A percentile compares a stretch with the other conserved stretches of the same genome.
phyloP scores from a whole-genome alignment of 2,329 filamentous ascomycete species.

The Talaromyces marneffei region DNA sequence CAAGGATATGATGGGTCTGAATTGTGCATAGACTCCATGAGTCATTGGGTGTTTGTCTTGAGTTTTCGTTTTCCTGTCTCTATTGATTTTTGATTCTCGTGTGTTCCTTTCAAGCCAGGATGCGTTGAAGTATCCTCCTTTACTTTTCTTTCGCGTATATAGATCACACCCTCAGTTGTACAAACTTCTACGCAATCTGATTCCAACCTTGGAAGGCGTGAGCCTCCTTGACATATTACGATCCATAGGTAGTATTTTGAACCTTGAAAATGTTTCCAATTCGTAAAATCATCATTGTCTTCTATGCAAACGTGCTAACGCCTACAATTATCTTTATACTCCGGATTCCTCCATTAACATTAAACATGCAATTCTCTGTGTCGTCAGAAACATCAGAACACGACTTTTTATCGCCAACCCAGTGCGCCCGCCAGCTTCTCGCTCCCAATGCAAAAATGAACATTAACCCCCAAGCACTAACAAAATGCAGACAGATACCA shows the following conservation, averaged over 20 bases:
- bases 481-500: neutral
- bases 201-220: neutral
- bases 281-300: neutral
- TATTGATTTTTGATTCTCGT: neutral
- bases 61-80: neutral
- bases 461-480: neutral
- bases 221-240: neutral
- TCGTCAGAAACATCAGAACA: too few species aligned
- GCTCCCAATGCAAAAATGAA: slow-evolving; percentile 13
- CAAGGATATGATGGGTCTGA: neutral
- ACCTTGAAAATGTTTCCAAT: neutral
- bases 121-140: neutral
- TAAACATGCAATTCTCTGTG: too few species aligned
- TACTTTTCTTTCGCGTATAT: neutral
- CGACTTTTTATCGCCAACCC: slow-evolving; percentile 1
- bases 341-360: neutral
- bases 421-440: slow-evolving; percentile 12
- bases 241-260: neutral
- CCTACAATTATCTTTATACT: neutral
- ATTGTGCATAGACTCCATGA: neutral
- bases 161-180: neutral
- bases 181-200: neutral
- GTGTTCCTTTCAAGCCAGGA: neutral
- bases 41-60: neutral
- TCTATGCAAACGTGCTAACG: neutral